A percentile compares a stretch with the other conserved stretches of the same genome.
Conservation (phyloP, 345 rosid species). For the Geranium brycei region DNA sequence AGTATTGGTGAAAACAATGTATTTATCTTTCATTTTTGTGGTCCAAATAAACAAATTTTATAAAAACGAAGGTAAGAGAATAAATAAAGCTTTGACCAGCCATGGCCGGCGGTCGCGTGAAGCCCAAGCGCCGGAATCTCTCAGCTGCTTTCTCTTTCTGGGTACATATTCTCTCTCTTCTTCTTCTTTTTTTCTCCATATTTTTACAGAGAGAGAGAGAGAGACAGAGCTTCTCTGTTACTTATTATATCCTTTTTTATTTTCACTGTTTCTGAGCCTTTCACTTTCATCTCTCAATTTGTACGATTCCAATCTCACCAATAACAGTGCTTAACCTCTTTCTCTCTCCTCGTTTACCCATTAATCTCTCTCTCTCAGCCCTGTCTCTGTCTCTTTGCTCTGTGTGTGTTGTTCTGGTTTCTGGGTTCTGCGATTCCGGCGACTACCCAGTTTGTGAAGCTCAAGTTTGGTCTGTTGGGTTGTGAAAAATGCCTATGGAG, state of each 20-base stretch:
- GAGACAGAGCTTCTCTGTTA: too few species aligned
- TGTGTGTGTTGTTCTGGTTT: constrained; percentile 10
- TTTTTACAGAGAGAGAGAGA: not conserved
- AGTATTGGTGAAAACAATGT: too few species aligned
- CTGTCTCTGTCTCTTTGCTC: too few species aligned
- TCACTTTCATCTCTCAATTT: not conserved
- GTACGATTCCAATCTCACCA: constrained; percentile 7
- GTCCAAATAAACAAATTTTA: too few species aligned
- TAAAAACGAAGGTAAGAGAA: too few species aligned
- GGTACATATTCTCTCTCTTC: not conserved
- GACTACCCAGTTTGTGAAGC: not conserved
- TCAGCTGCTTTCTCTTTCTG: too few species aligned
- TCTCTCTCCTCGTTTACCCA: constrained; percentile 7
- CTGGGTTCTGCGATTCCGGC: not conserved
- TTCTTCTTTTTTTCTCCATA: not conserved
- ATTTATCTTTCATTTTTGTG: too few species aligned
- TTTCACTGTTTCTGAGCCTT: not conserved
- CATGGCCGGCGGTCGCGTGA: too few species aligned
- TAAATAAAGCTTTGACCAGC: too few species aligned
- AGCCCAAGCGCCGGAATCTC: too few species aligned
- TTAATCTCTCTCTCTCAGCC: not conserved
- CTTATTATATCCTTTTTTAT: not conserved
- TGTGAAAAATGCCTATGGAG: constrained; percentile 34
- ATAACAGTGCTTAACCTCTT: constrained; percentile 2
- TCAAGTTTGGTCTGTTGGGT: not conserved